Conservation (phyloP, 2,329 filamentous ascomycete genomes). For the Xylariaceae sp. region DNA sequence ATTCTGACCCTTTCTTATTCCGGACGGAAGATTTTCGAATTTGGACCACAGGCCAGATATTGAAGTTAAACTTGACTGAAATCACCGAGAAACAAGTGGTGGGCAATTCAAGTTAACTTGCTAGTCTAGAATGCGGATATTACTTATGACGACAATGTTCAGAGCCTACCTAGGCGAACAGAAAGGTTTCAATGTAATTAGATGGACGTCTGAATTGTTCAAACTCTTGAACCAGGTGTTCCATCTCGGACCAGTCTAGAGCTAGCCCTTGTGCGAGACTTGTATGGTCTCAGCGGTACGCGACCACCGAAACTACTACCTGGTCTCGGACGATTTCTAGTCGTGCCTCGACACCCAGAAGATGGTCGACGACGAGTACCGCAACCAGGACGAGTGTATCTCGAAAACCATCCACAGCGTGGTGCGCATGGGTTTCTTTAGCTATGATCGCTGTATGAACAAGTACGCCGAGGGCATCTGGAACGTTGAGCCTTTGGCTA, state of each 20-base stretch:
- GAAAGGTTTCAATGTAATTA: conserved; percentile 94
- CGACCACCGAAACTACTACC: conserved; percentile 95
- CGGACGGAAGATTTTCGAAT: conserved; percentile 57
- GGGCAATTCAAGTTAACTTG: neutral
- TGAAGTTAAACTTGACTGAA: conserved; percentile 39
- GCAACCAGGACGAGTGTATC: conserved; percentile 89
- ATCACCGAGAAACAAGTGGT: conserved; percentile 66
- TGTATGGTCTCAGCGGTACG: conserved; percentile 88
- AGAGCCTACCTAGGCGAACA: conserved; percentile 99
- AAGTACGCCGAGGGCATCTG: conserved; percentile 97
- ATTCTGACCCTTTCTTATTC: conserved; percentile 56
- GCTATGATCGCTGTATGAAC: conserved; percentile 90
- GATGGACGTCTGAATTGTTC: conserved; percentile 61
- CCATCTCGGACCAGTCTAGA: conserved; percentile 85
- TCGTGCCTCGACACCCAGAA: conserved; percentile 90
- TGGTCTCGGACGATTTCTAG: conserved; percentile 96
- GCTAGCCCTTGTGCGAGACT: conserved; percentile 80
- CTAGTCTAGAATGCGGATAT: neutral
- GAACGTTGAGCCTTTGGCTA: conserved; percentile 87
- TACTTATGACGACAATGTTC: conserved; percentile 63
- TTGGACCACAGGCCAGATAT: neutral
- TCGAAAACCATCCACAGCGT: conserved; percentile 89
- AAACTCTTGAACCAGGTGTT: conserved; percentile 89
- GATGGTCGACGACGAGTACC: conserved; percentile 89
- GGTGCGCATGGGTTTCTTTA: conserved; percentile 96